These are phyloP conservation scores for Xylariaceae sp. DNA, from an alignment of 2,329 filamentous ascomycete genomes.

Conservation along the genomic window DNA sequence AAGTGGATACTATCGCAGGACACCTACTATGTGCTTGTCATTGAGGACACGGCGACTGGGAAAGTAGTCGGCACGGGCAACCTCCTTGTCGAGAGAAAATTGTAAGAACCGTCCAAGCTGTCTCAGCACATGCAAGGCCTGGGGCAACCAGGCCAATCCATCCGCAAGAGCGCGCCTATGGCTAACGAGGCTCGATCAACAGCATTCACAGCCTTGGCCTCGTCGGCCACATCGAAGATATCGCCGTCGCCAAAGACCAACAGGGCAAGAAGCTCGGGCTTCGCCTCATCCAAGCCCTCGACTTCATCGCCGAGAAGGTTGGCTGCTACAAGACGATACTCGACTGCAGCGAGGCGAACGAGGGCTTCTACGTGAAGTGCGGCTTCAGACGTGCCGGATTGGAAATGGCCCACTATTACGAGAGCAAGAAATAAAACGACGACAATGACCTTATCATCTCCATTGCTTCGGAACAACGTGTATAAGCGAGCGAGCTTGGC, in stretches of 20 bases:
- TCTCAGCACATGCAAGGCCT: background rate
- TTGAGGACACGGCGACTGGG: constrained; percentile 61
- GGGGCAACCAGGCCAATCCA: background rate
- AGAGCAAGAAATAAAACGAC: constrained; percentile 38
- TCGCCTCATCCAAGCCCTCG: constrained; percentile 87
- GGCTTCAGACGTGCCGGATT: constrained; percentile 87
- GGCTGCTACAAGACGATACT: constrained; percentile 97
- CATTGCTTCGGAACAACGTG: background rate
- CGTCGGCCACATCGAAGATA: constrained; percentile 96
- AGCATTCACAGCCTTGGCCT: constrained; percentile 74
- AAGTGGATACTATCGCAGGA: constrained; percentile 71
- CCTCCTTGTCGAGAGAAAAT: constrained; percentile 89
- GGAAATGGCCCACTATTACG: constrained; percentile 97
- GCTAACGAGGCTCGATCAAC: constrained; percentile 14
- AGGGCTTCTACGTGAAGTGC: constrained; percentile 97
- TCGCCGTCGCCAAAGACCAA: constrained; percentile 89
- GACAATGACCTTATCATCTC: background rate
- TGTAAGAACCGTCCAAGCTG: constrained; percentile 48
- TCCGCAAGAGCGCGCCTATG: background rate
- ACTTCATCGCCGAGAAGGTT: constrained; percentile 78
- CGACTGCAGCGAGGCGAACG: constrained; percentile 92
- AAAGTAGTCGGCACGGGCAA: constrained; percentile 85
- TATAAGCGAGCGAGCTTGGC: constrained; percentile 2
- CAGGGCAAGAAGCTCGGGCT: constrained; percentile 96
- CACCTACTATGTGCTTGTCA: constrained; percentile 81